Evolutionary conservation across 2,329 filamentous ascomycete genomes (phyloP).

Genomic region (Colletotrichum camelliae): DNA sequence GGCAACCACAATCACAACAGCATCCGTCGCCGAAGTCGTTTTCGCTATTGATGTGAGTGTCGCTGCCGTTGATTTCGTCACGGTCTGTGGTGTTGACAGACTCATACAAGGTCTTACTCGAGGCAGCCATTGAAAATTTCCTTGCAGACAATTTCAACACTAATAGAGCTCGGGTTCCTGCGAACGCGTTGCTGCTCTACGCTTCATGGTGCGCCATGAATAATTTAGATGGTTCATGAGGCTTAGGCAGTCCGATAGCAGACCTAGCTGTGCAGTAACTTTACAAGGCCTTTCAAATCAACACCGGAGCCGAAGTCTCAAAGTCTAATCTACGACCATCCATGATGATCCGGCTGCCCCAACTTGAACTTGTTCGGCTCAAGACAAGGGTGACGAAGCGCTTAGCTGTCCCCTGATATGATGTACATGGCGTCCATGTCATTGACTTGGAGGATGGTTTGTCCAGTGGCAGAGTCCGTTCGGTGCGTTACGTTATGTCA

Average conservation of each 20-base stretch:
- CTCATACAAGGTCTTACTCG: background rate
- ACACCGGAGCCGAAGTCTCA: background rate
- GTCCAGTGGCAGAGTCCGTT: background rate
- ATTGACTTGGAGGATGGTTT: background rate
- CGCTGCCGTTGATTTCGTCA: background rate
- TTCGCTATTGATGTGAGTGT: background rate
- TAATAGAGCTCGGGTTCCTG: background rate
- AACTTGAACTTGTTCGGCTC: background rate
- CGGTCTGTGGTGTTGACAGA: accelerated
- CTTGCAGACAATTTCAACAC: accelerated
- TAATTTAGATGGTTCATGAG: background rate
- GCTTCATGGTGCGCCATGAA: background rate
- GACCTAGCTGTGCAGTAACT: background rate
- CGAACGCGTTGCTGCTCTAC: accelerated
- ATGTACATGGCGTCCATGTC: background rate
- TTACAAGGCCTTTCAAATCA: background rate
- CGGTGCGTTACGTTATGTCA: background rate
- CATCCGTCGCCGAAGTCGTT: background rate
- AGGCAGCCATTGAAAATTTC: background rate
- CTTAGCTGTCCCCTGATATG: background rate
- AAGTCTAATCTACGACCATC: background rate
- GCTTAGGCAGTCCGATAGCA: background rate
- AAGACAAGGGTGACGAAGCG: background rate
- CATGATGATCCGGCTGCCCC: background rate
- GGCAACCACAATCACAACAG: background rate